These are phyloP conservation scores for Sugiyamaella smithiae DNA, from an alignment of 805 yeast genomes.

Conservation along the genomic window DNA sequence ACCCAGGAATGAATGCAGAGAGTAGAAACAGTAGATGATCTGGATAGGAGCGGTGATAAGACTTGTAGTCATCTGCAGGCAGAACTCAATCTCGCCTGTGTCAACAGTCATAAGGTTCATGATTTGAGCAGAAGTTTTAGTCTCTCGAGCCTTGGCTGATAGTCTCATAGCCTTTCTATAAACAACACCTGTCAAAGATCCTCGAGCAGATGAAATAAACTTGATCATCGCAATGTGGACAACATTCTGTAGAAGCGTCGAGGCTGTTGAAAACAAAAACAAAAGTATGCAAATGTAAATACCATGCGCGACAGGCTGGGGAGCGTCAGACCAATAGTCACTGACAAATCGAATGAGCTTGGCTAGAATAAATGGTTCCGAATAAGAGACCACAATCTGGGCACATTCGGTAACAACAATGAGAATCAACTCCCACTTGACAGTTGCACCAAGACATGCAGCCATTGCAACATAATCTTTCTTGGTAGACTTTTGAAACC, in stretches of 20 bases:
- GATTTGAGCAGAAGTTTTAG: slow-evolving; percentile 67
- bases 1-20: slow-evolving; percentile 46
- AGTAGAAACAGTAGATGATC: slow-evolving; percentile 65
- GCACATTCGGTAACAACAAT: slow-evolving; percentile 63
- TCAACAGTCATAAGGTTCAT: slow-evolving; percentile 70
- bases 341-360: slow-evolving; percentile 54
- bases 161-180: slow-evolving; percentile 62
- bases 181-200: slow-evolving; percentile 38
- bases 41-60: slow-evolving; percentile 93
- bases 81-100: slow-evolving; percentile 56
- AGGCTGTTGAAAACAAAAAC: slow-evolving; percentile 51
- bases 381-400: slow-evolving; percentile 68
- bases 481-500: slow-evolving; percentile 55
- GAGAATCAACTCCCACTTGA: slow-evolving; percentile 57
- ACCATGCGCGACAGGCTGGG: slow-evolving; percentile 49
- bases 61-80: slow-evolving; percentile 69
- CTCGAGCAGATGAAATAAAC: slow-evolving; percentile 55
- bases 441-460: slow-evolving; percentile 55
- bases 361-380: slow-evolving; percentile 74
- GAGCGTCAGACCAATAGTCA: slow-evolving; percentile 28
- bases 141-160: slow-evolving; percentile 57
- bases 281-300: slow-evolving; percentile 53
- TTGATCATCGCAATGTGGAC: slow-evolving; percentile 60
- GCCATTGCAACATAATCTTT: slow-evolving; percentile 32
- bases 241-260: slow-evolving; percentile 49